Evolutionary conservation across 2,329 filamentous ascomycete species (phyloP), one percentile per base, ranked within the genome.

Genomic region (Neospermospora avenae): DNA sequence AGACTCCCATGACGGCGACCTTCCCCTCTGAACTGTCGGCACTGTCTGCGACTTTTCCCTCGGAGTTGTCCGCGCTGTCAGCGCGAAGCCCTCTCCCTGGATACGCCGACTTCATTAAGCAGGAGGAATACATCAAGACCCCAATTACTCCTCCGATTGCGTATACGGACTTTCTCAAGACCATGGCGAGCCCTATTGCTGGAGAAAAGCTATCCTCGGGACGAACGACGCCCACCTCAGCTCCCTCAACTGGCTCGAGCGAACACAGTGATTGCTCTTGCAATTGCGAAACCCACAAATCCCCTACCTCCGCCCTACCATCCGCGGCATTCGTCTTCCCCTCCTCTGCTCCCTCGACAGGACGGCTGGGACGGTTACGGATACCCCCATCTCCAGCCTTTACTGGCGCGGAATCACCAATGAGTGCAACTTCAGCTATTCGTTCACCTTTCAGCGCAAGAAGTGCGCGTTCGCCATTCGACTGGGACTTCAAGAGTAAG

Each of bases 111-210:
- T 81, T 69, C 48, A 66, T 93, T 79, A 93, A 93, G 75, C 77
- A 89, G 67, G 81, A 88, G 59, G 83, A 86, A 61, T 76, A 80
- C 46, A 76, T 85, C 60, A 88, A 86, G 77, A 97, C 93, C 4
- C 93, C 93, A 52, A 96, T 98, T 74, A 96, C 90, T 55, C 93
- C 93, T 55, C 93, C 93, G 3, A 81, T 84, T 22, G 93, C 93
- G 60, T 98, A 98, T 73, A 88, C 91, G 67, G 92, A 98, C 71
- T 98, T 97, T 72, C 86, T 98, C 64, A 93, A 92, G 77, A 86
- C 87, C 62, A 85, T 96, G 76, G 80, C 80, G 68, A 77, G 69
- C 28, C 71, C 72, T 25, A 64, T 67, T 37, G 64, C 65, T 24
- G 65, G 66, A 52, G 73, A 72, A 44, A 72, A 70, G 60, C 60